A percentile compares a stretch with the other conserved stretches of the same genome.
Conservation (phyloP, 2,329 filamentous ascomycete genomes). For the Leptographium procerum region DNA sequence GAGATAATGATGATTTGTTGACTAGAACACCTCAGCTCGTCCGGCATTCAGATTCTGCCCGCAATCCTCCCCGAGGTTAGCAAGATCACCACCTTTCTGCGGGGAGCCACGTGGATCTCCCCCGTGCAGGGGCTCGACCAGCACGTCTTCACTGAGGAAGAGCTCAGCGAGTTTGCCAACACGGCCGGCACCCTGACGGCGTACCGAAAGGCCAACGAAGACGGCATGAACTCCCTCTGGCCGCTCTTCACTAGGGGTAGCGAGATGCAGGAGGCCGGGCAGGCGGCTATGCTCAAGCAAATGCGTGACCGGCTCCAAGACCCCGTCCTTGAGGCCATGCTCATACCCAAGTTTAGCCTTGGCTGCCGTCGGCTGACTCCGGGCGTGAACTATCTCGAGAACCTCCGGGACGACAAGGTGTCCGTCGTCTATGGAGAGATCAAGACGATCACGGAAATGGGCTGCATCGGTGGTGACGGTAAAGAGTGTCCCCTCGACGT, state of each 20-base stretch:
- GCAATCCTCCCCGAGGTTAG: conserved; percentile 11
- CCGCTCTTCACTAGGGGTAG: conserved; percentile 8
- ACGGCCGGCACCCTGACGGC: conserved; percentile 7
- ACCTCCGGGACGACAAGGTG: conserved; percentile 32
- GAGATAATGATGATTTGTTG: too few species aligned
- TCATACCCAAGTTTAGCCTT: conserved; percentile 31
- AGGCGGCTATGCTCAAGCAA: conserved; percentile 25
- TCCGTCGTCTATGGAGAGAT: conserved; percentile 27
- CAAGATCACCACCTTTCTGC: conserved; percentile 11
- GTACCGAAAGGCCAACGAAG: conserved; percentile 12
- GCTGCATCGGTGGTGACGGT: conserved; percentile 19
- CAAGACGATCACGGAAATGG: conserved; percentile 17
- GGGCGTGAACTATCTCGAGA: conserved; percentile 30
- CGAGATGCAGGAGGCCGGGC: conserved; percentile 22
- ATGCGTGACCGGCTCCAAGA: conserved; percentile 26
- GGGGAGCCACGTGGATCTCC: conserved; percentile 12
- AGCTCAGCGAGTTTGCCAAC: conserved; percentile 9
- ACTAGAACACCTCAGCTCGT: conserved; percentile 12
- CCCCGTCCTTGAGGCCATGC: conserved; percentile 19
- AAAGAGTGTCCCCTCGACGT: conserved; percentile 17
- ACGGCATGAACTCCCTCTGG: conserved; percentile 9
- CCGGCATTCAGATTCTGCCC: conserved; percentile 20
- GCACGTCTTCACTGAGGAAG: conserved; percentile 11
- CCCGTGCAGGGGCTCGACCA: conserved; percentile 9
- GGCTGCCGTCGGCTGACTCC: conserved; percentile 32